Base-by-base conservation (phyloP, 805 yeast species). In the Ogataea methanolica region DNA sequence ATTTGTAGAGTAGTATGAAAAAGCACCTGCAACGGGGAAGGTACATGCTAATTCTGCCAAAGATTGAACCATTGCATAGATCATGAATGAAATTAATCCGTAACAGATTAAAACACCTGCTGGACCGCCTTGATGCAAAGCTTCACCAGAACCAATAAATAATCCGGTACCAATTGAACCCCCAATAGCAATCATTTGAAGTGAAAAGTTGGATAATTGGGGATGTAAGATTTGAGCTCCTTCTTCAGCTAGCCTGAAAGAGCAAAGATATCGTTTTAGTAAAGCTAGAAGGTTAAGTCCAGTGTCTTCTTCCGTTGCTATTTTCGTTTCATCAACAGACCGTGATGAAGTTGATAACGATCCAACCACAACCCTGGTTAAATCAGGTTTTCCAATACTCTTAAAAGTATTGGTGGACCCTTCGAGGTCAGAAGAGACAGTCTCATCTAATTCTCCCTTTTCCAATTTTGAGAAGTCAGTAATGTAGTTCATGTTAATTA, bases 131-230 rank as follows among this genome's bases (percentile, higher is more conserved):
- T 74, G 70, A 34, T 62, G 61, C 50, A 84, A 68, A 1, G 85
- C 79, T 39, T 74, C 65, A 45, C 87, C 88, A 3, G 85, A 75
- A 48, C 86, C 87, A 45, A 83, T 77, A 52, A 83, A 81, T 47
- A 83, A 66, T 60, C 89, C 88, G 0, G 87, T 81, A 49, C 88
- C 88, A 36, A 83, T 78, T 38, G 83, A 74, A 41, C 85, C 82
- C 36, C 87, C 87, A 40, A 83, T 78, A 34, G 88, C 81, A 51
- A 83, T 76, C 78, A 83, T 80, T 54, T 81, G 80, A 57, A 83
- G 61, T 56, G 82, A 87, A 41, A 62, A 61, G n/a, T 57, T 51
- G 26, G 60, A 55, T 33, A 64, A 50, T 39, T 59, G 61, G 23
- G 59, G 66, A 21, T 55, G 45, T 11, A 57, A 33, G 5, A 36